Evolutionary conservation across 345 rosid species (phyloP), one percentile per base, ranked within the genome.

Genomic region (Aegle marmelos): DNA sequence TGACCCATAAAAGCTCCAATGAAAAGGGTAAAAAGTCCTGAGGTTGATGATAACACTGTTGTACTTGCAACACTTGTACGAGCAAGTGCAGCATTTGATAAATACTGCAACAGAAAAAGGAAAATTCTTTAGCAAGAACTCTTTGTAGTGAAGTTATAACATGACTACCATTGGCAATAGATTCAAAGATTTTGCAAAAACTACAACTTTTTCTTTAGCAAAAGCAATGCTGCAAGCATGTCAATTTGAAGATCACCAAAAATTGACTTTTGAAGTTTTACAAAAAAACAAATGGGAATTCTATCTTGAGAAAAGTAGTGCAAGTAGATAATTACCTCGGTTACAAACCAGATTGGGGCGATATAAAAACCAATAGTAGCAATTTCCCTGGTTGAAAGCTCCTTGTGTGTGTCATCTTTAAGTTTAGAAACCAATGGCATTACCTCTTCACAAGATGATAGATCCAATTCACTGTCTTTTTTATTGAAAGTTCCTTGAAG

Each of bases 31-130:
- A 97, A 97, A 63, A 97, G 94, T 59, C 99, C 99, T 31, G 99
- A 91, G 68, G 99, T 97, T 68, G 99, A 97, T 22, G 99, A 97
- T 64, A 97, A 79, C 56, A 97, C 99, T 34, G 99, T 96, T 60
- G 98, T 97, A 80, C 99, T 97, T 59, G 99, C 98, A 79, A 97
- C 99, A 82, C 99, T 97, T 36, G 99, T 97, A 13, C 88, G 97
- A 4, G 98, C 95, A 41, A 97, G 99, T 41, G 98, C 99, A 73
- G 98, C 99, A 90, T 97, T 97, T 70, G 99, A 94, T 28, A 94
- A 85, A 84, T 97, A 97, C 99, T 97, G 91, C 58, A 76, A 82
- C 27, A 34, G 25, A 11, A 79, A 31, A 45, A 36, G 56, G 50
- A 70, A 73, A 74, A 53, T 50, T 9, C 19, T 54, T 25, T n/a